phyloP scores from a whole-genome alignment of 139 green algal species.

The Chlorella ohadii region DNA sequence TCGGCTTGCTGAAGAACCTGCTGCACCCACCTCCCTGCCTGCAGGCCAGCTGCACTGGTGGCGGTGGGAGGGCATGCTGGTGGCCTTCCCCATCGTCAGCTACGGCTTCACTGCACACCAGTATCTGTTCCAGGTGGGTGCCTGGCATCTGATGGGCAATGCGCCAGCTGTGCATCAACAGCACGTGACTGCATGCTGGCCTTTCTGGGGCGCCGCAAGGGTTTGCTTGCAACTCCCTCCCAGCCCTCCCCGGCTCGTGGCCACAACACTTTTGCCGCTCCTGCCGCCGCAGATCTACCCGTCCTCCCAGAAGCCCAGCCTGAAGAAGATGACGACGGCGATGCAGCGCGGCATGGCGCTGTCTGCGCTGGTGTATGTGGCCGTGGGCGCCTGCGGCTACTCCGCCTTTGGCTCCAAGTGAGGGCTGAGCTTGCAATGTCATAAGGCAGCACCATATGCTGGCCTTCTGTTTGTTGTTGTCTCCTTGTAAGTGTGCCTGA shows the following conservation, averaged over 20 bases:
- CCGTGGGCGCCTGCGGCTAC: slow-evolving; percentile 80
- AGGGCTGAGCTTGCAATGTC: neutral
- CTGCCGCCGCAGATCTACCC: slow-evolving; percentile 55
- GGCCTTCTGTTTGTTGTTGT: too few species aligned
- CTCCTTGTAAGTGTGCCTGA: neutral
- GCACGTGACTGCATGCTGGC: too few species aligned
- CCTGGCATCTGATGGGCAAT: too few species aligned
- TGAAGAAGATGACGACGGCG: slow-evolving; percentile 57
- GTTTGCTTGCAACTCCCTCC: too few species aligned
- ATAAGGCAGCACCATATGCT: too few species aligned
- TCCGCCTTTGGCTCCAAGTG: slow-evolving; percentile 65
- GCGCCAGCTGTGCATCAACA: too few species aligned
- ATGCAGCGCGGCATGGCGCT: slow-evolving; percentile 45
- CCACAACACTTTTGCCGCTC: too few species aligned
- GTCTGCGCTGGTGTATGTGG: slow-evolving; percentile 64
- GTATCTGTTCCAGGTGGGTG: slow-evolving; percentile 62
- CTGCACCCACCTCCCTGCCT: too few species aligned
- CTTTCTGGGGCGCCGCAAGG: too few species aligned
- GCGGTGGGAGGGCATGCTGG: slow-evolving; percentile 67
- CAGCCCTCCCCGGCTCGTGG: too few species aligned
- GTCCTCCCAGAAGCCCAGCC: slow-evolving; percentile 40
- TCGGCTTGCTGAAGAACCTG: too few species aligned
- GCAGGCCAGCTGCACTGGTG: slow-evolving; percentile 51
- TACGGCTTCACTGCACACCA: slow-evolving; percentile 87
- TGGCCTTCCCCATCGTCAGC: slow-evolving; percentile 81